Evolutionary conservation across 1,284 basidiomycete genomes (phyloP).

Genomic region (Rhodotorula sp.): DNA sequence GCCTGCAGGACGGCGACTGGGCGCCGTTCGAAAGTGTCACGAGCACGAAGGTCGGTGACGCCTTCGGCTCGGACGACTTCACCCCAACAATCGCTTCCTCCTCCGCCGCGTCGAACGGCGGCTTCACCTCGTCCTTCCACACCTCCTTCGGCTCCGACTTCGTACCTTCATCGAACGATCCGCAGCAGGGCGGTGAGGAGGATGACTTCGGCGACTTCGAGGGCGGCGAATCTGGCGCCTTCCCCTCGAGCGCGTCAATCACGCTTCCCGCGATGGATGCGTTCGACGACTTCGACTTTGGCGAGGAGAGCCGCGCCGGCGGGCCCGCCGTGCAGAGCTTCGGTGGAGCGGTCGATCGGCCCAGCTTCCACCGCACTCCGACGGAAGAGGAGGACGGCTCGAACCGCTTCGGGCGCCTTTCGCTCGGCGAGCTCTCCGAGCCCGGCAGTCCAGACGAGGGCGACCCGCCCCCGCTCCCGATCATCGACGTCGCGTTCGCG

Average conservation of each 20-base stretch:
- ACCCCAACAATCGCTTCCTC: conserved; percentile 63
- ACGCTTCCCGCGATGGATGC: conserved; percentile 35
- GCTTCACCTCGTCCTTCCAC: conserved; percentile 55
- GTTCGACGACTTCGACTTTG: conserved; percentile 40
- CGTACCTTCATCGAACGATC: background rate
- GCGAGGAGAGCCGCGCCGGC: conserved; percentile 16
- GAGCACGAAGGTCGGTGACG: conserved; percentile 8
- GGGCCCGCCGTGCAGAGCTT: background rate
- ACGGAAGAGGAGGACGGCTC: conserved; percentile 38
- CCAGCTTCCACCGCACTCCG: background rate
- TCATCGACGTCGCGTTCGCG: background rate
- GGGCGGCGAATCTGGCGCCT: conserved; percentile 33
- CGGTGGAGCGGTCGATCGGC: conserved; percentile 7
- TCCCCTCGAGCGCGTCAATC: conserved; percentile 29
- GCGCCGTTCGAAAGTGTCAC: conserved; percentile 63
- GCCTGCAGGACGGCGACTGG: conserved; percentile 61
- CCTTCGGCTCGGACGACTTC: conserved; percentile 62
- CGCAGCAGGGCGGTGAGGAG: conserved; percentile 20
- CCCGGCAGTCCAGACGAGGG: conserved; percentile 8
- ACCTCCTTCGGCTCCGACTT: conserved; percentile 30
- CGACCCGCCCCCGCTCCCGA: background rate
- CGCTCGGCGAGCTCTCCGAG: conserved; percentile 15
- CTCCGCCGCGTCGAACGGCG: conserved; percentile 66
- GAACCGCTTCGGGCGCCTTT: conserved; percentile 29
- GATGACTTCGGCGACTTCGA: conserved; percentile 47